Evolutionary conservation across 2,329 filamentous ascomycete genomes (phyloP), one percentile per base, ranked within the genome.

Genomic region (Sodiomyces alkalinus): DNA sequence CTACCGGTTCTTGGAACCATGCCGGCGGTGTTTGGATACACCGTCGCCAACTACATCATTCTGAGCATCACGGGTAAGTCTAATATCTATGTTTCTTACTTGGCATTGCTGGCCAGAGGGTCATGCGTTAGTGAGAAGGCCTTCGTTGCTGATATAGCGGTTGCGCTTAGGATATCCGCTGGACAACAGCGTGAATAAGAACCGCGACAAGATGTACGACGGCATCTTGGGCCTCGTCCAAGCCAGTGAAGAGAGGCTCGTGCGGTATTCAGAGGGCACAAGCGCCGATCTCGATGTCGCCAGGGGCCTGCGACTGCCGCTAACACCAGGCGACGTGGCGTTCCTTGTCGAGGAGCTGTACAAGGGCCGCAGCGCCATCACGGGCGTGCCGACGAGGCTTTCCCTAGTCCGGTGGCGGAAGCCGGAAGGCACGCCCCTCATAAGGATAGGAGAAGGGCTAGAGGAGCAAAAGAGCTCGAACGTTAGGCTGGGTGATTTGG

Each of bases 11-110:
- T 98, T 3, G 90, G 90, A 1, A 98, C 90, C 0, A 94, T 98
- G 86, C 90, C 90, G 0, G 87, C 90, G 3, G 77, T 96, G 1
- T 98, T 98, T 49, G 90, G 90, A 7, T 80, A 94, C 31, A 80
- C 79, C 0, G 72, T 81, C 7, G 90, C 90, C 4, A 98, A 96
- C 52, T 83, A 96, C 47, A 74, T 96, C 34, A 87, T 98, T 39
- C 66, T 92, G 31, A 71, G 74, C 33, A 69, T 96, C 26, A 60
- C 67, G 5, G 59, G 59, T 60, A 43, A 11, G 36, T 2, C 2
- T 19, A 5, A n/a, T n/a, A n/a, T n/a, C n/a, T n/a, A n/a, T n/a
- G n/a, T n/a, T n/a, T n/a, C n/a, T 5, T 17, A 21, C n/a, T n/a
- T n/a, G n/a, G n/a, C n/a, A n/a, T n/a, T n/a, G n/a, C n/a, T n/a